A percentile compares a stretch with the other conserved stretches of the same genome.
Conservation (phyloP, 495 filamentous ascomycete genomes). For the Paragyromitra xinjiangensis region DNA sequence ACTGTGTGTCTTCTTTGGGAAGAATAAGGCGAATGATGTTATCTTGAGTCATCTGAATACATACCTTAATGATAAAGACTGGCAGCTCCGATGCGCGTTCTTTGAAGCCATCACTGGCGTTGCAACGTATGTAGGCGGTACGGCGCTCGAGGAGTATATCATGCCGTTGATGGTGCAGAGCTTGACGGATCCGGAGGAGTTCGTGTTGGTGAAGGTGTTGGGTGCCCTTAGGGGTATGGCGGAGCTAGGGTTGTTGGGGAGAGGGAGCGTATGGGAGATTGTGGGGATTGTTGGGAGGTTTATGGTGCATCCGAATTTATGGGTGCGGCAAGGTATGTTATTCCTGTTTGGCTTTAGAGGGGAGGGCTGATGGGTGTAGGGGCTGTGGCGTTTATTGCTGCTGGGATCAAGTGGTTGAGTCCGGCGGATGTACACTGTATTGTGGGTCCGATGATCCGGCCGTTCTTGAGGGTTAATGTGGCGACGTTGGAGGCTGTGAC, state of each 20-base stretch:
- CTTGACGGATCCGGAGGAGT: conserved; percentile 94
- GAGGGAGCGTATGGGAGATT: conserved; percentile 85
- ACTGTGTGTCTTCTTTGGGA: conserved; percentile 95
- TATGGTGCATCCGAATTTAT: conserved; percentile 90
- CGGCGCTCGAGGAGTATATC: conserved; percentile 92
- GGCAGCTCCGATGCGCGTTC: conserved; percentile 95
- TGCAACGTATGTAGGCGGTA: conserved; percentile 85
- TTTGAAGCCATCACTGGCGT: conserved; percentile 96
- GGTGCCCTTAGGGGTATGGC: conserved; percentile 90
- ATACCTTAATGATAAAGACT: conserved; percentile 95
- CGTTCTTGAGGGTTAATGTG: conserved; percentile 79
- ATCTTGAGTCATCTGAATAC: conserved; percentile 96
- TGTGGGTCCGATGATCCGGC: conserved; percentile 76
- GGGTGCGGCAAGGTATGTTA: conserved; percentile 77
- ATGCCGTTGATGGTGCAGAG: conserved; percentile 96
- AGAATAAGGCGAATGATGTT: conserved; percentile 86
- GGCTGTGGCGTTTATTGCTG: conserved; percentile 80
- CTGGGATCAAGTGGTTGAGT: conserved; percentile 79
- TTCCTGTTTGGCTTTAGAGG: neutral
- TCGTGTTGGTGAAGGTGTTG: conserved; percentile 89
- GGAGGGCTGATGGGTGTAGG: conserved; percentile 59
- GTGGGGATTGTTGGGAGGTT: conserved; percentile 81
- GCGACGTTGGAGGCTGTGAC: conserved; percentile 72
- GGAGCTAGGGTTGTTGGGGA: conserved; percentile 83
- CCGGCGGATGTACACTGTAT: conserved; percentile 83